A percentile compares a stretch with the other conserved stretches of the same genome.
phyloP scores from a whole-genome alignment of 495 filamentous ascomycete genomes.

The Chaetomium fimeti region DNA sequence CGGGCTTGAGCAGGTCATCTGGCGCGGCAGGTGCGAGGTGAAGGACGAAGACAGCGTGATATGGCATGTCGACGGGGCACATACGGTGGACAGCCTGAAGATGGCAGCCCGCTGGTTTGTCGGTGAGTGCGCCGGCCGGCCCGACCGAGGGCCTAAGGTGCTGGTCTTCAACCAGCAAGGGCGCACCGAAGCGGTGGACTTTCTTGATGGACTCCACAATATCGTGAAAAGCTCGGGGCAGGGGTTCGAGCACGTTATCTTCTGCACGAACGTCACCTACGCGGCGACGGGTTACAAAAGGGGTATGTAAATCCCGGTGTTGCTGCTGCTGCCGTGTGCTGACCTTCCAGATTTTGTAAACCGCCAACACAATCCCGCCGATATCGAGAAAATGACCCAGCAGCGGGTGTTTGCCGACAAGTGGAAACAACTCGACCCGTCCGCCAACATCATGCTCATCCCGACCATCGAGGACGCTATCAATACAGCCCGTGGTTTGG shows the following conservation, averaged over 20 bases:
- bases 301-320: conserved; percentile 28
- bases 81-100: conserved; percentile 84
- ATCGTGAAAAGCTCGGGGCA: conserved; percentile 49
- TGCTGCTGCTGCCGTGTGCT: conserved; percentile 26
- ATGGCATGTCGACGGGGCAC: conserved; percentile 92
- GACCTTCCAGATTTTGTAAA: conserved; percentile 69
- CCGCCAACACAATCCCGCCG: conserved; percentile 64
- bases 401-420: conserved; percentile 71
- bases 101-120: conserved; percentile 79
- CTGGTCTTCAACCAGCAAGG: conserved; percentile 97
- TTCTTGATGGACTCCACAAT: conserved; percentile 63
- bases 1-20: conserved; percentile 71
- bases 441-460: conserved; percentile 61
- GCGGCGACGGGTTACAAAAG: conserved; percentile 63
- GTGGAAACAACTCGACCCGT: conserved; percentile 67
- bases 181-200: conserved; percentile 68
- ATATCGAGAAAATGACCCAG: conserved; percentile 65
- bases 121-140: conserved; percentile 36
- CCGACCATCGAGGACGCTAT: conserved; percentile 86
- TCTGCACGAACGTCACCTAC: conserved; percentile 87
- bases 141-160: conserved; percentile 48
- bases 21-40: conserved; percentile 82
- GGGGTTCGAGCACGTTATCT: conserved; percentile 77
- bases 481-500: conserved; percentile 58
- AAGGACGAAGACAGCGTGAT: conserved; percentile 62